Evolutionary conservation across 371 early-diverging fungal species (phyloP), one percentile per base, ranked within the genome.

Genomic region (Dichotomocladium elegans): DNA sequence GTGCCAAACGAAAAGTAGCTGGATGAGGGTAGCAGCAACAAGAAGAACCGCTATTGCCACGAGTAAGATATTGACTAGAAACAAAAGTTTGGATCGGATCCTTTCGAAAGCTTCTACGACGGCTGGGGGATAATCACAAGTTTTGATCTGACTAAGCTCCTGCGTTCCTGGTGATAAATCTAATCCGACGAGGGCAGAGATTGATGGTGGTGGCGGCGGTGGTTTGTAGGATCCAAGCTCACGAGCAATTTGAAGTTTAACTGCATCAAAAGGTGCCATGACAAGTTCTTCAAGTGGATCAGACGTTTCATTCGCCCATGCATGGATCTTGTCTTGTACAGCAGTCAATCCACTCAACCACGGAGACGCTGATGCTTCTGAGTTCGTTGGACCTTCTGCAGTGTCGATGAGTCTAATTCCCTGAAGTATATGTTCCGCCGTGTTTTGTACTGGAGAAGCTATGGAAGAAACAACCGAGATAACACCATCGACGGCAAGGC

Each of bases 381-480:
- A n/a, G 26, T 15, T 7, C 4, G 44, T 5, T 11, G 17, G n/a
- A n/a, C n/a, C n/a, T n/a, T n/a, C n/a, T n/a, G n/a, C n/a, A n/a
- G n/a, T n/a, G 37, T 21, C 21, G 37, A 12, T 37, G n/a, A n/a
- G 37, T n/a, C 37, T 37, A 21, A 37, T 37, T 37, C 47, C 15
- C 14, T 62, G 14, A 14, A 41, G 17, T 14, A 74, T 48, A 3
- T 49, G 51, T 26, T 70, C 52, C 24, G 67, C 56, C 0, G 60
- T 58, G 8, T 61, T 43, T 44, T 72, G 66, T n/a, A 70, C 22
- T 1, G 72, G 64, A 3, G 50, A 50, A 1, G 66, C 42, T 5
- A 71, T 47, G 4, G 33, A 41, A 8, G 63, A 64, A 7, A 66
- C 55, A 0, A 63, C 35, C 0, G 61, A 53, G 2, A 72, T 43